phyloP scores from a whole-genome alignment of 1,139 yeast genomes.

The Pichia sp. region DNA sequence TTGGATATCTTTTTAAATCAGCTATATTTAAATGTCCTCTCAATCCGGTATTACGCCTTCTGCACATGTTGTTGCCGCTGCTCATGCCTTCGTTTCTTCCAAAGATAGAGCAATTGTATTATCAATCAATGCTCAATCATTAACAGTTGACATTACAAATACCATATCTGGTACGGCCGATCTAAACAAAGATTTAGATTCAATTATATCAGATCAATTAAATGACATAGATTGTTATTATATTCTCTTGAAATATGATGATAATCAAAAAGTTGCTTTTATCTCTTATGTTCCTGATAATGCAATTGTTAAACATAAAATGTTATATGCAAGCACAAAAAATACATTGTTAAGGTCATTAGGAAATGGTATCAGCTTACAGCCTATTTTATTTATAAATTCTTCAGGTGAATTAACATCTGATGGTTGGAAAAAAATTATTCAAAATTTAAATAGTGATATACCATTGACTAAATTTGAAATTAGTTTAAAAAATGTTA shows the following conservation, averaged over 20 bases:
- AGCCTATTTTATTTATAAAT: conserved; percentile 44
- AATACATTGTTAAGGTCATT: conserved; percentile 66
- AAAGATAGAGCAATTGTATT: conserved; percentile 31
- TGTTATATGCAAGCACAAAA: conserved; percentile 91
- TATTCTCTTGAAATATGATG: conserved; percentile 42
- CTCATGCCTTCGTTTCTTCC: conserved; percentile 33
- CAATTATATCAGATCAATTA: conserved; percentile 28
- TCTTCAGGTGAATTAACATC: conserved; percentile 58
- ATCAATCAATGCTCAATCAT: conserved; percentile 31
- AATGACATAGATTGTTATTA: conserved; percentile 54
- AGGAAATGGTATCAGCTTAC: conserved; percentile 47
- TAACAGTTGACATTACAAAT: conserved; percentile 17
- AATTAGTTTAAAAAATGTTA: conserved; percentile 33
- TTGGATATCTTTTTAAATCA: background rate
- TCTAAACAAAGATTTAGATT: conserved; percentile 34
- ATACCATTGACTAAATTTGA: conserved; percentile 62
- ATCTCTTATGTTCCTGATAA: conserved; percentile 82
- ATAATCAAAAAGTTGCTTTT: conserved; percentile 36
- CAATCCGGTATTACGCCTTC: conserved; percentile 32
- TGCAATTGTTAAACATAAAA: conserved; percentile 77
- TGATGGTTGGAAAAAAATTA: conserved; percentile 41
- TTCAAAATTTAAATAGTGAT: conserved; percentile 32
- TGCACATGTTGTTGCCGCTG: conserved; percentile 40
- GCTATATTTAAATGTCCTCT: conserved; percentile 28
- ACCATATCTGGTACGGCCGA: conserved; percentile 12